Evolutionary conservation across 371 early-diverging fungal species (phyloP).

Genomic region (Chytridiales sp.): DNA sequence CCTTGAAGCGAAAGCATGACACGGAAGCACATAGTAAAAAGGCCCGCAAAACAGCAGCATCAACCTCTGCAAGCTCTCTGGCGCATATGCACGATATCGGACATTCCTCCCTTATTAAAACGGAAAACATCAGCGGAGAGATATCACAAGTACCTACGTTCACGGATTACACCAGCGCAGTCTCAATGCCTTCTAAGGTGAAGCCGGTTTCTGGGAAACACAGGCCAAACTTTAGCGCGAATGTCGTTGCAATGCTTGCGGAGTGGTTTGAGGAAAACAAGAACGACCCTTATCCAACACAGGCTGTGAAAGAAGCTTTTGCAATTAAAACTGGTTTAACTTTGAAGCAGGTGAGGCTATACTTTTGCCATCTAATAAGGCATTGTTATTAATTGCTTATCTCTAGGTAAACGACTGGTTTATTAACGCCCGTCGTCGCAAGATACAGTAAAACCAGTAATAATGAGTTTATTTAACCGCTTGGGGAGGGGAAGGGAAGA

Average conservation of each 20-base stretch:
- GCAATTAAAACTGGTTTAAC: neutral
- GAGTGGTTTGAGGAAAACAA: slow-evolving; percentile 5
- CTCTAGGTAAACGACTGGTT: slow-evolving; percentile 12
- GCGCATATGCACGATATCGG: too few relatives aligned
- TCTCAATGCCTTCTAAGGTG: too few relatives aligned
- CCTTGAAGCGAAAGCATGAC: too few relatives aligned
- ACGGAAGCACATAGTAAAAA: too few relatives aligned
- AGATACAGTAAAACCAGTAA: neutral
- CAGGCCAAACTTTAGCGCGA: slow-evolving; percentile 1
- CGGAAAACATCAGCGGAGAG: too few relatives aligned
- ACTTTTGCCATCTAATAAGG: neutral
- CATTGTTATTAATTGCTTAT: neutral
- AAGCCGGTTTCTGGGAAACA: slow-evolving; percentile 5
- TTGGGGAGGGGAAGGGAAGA: too few relatives aligned
- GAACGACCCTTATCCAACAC: slow-evolving; percentile 4
- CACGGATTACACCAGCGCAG: too few relatives aligned
- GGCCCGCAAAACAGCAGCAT: too few relatives aligned
- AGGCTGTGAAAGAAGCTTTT: slow-evolving; percentile 1
- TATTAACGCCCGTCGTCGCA: slow-evolving; percentile 1
- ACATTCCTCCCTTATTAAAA: too few relatives aligned
- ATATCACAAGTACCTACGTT: too few relatives aligned
- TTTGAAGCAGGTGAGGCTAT: neutral
- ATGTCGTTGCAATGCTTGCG: neutral
- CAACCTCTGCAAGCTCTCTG: too few relatives aligned
- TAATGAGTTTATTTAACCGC: too few relatives aligned